phyloP scores from a whole-genome alignment of 106 monocot genomes.

The Agapanthus africanus region DNA sequence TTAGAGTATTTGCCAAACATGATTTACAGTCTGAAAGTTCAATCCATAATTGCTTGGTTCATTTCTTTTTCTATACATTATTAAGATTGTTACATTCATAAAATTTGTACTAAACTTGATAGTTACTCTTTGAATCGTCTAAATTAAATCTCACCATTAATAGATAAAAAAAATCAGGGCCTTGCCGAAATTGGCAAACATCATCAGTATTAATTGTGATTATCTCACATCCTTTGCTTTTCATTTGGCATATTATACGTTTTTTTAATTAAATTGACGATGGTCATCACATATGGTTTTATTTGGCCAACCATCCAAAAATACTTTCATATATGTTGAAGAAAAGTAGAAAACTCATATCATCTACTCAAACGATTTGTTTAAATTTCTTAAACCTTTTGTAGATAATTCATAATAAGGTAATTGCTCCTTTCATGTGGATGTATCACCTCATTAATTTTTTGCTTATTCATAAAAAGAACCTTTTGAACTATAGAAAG shows the following conservation, averaged over 20 bases:
- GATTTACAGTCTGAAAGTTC: background rate
- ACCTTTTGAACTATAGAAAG: background rate
- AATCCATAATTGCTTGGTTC: background rate
- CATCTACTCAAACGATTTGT: background rate
- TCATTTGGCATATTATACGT: background rate
- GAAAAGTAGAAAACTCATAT: background rate
- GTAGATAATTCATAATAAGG: background rate
- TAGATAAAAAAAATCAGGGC: no score
- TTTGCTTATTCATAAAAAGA: background rate
- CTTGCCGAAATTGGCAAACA: background rate
- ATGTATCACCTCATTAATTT: background rate
- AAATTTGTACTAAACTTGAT: background rate
- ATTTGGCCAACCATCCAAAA: background rate
- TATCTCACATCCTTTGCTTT: background rate
- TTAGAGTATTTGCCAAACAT: background rate
- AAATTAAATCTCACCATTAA: background rate
- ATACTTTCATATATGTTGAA: background rate
- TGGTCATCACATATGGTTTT: background rate
- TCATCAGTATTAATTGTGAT: background rate
- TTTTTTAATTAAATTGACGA: background rate
- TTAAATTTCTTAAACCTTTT: background rate
- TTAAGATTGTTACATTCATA: background rate
- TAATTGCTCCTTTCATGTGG: background rate
- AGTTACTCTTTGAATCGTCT: background rate
- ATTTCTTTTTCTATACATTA: background rate